phyloP scores from a whole-genome alignment of 78 protist species.

The Dictyostelium intermedium region DNA sequence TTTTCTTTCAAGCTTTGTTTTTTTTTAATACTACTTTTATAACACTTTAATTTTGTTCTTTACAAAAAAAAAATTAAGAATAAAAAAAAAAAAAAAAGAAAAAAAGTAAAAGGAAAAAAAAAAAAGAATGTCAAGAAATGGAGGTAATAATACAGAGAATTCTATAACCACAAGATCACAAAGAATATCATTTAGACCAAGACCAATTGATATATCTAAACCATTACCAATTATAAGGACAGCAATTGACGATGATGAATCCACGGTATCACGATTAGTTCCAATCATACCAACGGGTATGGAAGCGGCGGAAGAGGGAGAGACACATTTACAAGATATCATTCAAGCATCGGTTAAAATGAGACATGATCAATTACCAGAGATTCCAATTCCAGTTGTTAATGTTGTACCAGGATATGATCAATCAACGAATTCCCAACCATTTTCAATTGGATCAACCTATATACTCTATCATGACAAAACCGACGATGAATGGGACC shows the following conservation, averaged over 20 bases:
- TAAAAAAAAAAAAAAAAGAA: not conserved
- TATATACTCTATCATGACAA: constrained; percentile 14
- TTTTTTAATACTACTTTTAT: not conserved
- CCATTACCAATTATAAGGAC: constrained; percentile 66
- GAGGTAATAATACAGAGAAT: not conserved
- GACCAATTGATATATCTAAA: constrained; percentile 71
- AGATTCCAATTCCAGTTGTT: constrained; percentile 67
- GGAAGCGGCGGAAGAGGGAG: constrained; percentile 49
- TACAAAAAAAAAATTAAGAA: not conserved
- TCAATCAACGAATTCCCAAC: constrained; percentile 19
- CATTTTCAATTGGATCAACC: not conserved
- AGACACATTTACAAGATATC: constrained; percentile 51
- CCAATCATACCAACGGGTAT: constrained; percentile 65
- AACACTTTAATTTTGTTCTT: not conserved
- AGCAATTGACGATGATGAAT: constrained; percentile 56
- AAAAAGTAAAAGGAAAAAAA: not conserved
- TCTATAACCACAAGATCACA: not conserved
- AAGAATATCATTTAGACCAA: constrained; percentile 70
- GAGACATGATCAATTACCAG: constrained; percentile 35
- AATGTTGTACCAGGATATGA: constrained; percentile 53
- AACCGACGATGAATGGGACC: constrained; percentile 51
- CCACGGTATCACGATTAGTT: not conserved
- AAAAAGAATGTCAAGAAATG: not conserved
- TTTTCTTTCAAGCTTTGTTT: not conserved
- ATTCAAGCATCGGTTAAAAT: constrained; percentile 6